Conservation (phyloP, 352 stramenopile species). For the Phytophthora brassicae region DNA sequence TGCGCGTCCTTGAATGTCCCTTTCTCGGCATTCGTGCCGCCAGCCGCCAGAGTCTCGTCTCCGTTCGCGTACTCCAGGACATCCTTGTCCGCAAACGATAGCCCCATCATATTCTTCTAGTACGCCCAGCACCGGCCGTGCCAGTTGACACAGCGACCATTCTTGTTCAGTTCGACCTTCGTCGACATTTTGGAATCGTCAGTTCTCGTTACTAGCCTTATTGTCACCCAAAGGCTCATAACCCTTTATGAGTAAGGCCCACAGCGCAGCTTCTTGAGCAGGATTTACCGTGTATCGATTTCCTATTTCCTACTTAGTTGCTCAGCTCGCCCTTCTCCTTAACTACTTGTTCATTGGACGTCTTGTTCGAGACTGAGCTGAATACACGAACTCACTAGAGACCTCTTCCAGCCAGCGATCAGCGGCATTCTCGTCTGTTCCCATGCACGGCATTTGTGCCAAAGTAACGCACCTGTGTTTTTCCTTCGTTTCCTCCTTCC, state of each 20-base stretch:
- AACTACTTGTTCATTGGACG: too few species aligned
- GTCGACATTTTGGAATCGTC: slow-evolving; percentile 9
- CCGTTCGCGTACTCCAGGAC: not conserved
- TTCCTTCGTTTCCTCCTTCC: too few species aligned
- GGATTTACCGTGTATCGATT: too few species aligned
- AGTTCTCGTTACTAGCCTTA: not conserved
- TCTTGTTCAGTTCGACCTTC: slow-evolving; percentile 20
- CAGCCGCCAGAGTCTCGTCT: not conserved
- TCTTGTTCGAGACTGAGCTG: too few species aligned
- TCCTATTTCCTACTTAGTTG: too few species aligned
- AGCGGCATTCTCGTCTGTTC: too few species aligned
- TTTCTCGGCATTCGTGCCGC: too few species aligned
- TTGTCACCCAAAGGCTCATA: slow-evolving; percentile 5
- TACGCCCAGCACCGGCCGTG: slow-evolving; percentile 9
- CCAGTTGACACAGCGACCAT: not conserved
- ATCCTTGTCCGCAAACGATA: slow-evolving; percentile 2
- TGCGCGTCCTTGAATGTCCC: slow-evolving; percentile 2
- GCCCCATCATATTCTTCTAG: slow-evolving; percentile 15
- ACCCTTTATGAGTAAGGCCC: slow-evolving; percentile 1
- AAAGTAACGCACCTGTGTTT: not conserved
- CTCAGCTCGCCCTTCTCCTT: too few species aligned
- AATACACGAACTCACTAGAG: too few species aligned
- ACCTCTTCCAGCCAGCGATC: too few species aligned
- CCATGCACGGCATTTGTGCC: not conserved
- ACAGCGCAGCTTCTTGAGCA: not conserved